Conservation (phyloP, 345 rosid species). For the Rhodamnia rubescens region DNA sequence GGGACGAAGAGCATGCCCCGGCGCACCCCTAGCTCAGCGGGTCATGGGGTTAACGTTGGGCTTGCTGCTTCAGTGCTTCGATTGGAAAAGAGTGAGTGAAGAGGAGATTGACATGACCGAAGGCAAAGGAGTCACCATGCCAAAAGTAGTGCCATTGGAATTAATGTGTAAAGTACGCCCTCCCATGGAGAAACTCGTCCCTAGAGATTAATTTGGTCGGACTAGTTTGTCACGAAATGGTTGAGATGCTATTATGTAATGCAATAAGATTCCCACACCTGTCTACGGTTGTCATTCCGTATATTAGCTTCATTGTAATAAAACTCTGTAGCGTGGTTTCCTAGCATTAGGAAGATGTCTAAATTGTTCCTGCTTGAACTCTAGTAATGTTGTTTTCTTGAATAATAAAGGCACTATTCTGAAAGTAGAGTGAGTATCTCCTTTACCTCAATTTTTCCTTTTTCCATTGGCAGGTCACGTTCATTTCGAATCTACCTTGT, state of each 20-base stretch:
- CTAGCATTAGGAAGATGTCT: not conserved
- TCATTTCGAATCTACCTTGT: not conserved
- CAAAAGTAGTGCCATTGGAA: conserved; percentile 22
- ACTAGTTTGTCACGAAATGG: not conserved
- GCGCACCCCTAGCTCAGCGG: too few species aligned
- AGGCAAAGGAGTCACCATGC: conserved; percentile 15
- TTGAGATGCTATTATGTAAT: not conserved
- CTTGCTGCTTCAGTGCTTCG: too few species aligned
- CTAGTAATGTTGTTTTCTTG: not conserved
- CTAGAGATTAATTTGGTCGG: conserved; percentile 16
- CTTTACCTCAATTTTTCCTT: not conserved
- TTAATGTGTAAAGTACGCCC: conserved; percentile 32
- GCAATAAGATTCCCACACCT: not conserved
- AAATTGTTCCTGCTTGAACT: not conserved
- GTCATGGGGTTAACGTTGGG: too few species aligned
- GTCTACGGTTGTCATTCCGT: not conserved
- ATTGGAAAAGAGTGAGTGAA: too few species aligned
- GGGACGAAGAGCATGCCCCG: too few species aligned
- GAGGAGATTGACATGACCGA: too few species aligned
- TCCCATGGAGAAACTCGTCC: conserved; percentile 1
- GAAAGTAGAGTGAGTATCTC: not conserved
- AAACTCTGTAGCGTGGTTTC: not conserved
- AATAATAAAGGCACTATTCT: not conserved
- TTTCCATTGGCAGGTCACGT: not conserved
- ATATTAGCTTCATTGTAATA: not conserved